Base-by-base conservation (phyloP, 2,329 filamentous ascomycete species). In the Pseudogymnoascus sp. region DNA sequence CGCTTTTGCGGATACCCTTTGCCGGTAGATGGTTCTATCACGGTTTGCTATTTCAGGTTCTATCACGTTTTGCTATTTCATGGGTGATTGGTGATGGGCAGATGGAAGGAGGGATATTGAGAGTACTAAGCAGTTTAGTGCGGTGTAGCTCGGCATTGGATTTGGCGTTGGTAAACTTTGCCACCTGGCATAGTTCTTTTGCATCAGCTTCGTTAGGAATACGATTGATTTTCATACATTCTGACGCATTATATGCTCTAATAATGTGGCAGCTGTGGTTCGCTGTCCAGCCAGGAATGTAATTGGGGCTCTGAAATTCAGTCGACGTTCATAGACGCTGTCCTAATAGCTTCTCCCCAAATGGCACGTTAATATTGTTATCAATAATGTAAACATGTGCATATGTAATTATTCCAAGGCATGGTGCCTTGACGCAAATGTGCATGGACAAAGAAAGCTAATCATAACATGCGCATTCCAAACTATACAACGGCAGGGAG, bases 401-500 rank as follows among this genome's bases (percentile, higher is more conserved):
- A 55, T 33, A 29, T 33, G 48, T 55, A 55, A 55, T 55, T 55
- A 55, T 55, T n/a, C 29, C 48, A 55, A 45, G 40, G 45, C 48
- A 33, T 55, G 48, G 29, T 55, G 18, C 18, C 10, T 25, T 6
- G 10, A 27, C 10, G 40, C 40, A 27, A 45, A 27, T 45, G 39
- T 42, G 27, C 48, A 13, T 33, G n/a, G 35, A 55, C 8, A 55
- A 55, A 3, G 48, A 21, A 55, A 55, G 33, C 48, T 55, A 55
- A 33, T 33, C 48, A 55, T 55, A 55, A 55, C 48, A 35, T 21
- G 39, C 15, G 39, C 39, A 40, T 40, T 15, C 37, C 37, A 9
- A 9, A 5, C 27, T 15, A 12, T 55, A 55, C 29, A 55, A 33
- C 48, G 27, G 48, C 48, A 5, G 33, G 5, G 48, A 55, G 27